A percentile compares a stretch with the other conserved stretches of the same genome.
These are phyloP conservation scores for Clarireedia homoeocarpa DNA, from an alignment of 2,329 filamentous ascomycete species.

Conservation along the genomic window DNA sequence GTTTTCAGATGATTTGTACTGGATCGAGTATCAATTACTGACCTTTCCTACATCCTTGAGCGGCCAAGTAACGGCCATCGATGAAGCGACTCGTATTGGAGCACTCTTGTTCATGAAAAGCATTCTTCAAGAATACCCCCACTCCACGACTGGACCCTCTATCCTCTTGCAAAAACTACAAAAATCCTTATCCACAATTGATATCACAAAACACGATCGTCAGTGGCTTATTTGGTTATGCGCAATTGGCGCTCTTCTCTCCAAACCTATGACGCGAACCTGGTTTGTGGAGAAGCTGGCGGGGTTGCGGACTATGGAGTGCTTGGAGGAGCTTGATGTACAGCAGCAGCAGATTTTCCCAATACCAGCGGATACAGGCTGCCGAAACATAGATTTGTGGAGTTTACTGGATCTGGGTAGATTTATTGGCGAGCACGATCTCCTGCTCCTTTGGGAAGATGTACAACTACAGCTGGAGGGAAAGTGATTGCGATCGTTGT, in stretches of 20 bases:
- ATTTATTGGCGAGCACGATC: neutral
- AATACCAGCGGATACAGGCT: no score
- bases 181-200: conserved; percentile 7
- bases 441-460: conserved; percentile 2
- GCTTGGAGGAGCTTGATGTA: neutral
- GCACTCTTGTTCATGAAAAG: conserved; percentile 18
- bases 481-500: neutral
- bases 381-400: neutral
- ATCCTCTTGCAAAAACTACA: conserved; percentile 15
- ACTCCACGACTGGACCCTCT: conserved; percentile 12
- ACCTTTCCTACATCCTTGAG: conserved; percentile 8
- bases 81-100: conserved; percentile 15
- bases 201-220: neutral
- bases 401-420: neutral
- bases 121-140: conserved; percentile 17
- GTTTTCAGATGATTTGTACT: conserved; percentile 18
- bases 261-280: neutral
- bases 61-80: neutral
- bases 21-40: conserved; percentile 17
- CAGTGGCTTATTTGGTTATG: conserved; percentile 3
- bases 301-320: neutral
- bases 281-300: conserved; percentile 5
- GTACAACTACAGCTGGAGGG: neutral
- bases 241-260: conserved; percentile 2
- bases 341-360: neutral